phyloP scores from a whole-genome alignment of 768 basidiomycete species.

The Cystofilobasidium capitatum region DNA sequence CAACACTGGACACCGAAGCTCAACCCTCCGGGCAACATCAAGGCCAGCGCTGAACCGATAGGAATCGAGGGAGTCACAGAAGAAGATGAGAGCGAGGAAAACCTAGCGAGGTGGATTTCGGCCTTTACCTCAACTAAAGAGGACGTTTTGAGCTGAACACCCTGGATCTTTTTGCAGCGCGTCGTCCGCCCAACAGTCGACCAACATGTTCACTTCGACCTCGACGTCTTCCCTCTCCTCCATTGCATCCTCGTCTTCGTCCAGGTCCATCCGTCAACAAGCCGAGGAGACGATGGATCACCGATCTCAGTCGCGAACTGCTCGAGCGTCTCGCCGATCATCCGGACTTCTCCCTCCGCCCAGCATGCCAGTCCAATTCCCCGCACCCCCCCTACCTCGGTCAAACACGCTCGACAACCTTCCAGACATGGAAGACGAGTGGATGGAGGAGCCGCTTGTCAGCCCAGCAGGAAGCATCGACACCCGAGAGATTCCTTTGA shows the following conservation, averaged over 20 bases:
- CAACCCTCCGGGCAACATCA: slow-evolving; percentile 6
- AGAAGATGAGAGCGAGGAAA: slow-evolving; percentile 3
- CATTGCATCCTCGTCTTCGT: not conserved
- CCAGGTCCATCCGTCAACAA: not conserved
- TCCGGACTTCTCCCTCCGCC: slow-evolving; percentile 13
- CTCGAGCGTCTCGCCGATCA: slow-evolving; percentile 7
- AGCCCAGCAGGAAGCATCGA: not conserved
- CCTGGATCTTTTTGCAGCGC: not conserved
- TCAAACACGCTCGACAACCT: not conserved
- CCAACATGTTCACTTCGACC: not conserved
- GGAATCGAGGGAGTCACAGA: slow-evolving; percentile 1
- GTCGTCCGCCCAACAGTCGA: not conserved
- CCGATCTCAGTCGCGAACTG: slow-evolving; percentile 13
- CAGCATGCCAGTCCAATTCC: not conserved
- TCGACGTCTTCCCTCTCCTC: slow-evolving; percentile 2
- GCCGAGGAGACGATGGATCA: not conserved
- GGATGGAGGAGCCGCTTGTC: not conserved
- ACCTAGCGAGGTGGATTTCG: not conserved
- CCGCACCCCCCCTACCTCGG: not conserved
- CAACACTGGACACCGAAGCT: slow-evolving; percentile 8
- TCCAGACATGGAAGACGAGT: slow-evolving; percentile 1
- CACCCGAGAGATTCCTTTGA: not conserved
- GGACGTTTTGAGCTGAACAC: not conserved
- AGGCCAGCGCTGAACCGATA: not conserved
- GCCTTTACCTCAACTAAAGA: not conserved